phyloP scores from a whole-genome alignment of 2,329 filamentous ascomycete genomes.

The Fusarium sp. region DNA sequence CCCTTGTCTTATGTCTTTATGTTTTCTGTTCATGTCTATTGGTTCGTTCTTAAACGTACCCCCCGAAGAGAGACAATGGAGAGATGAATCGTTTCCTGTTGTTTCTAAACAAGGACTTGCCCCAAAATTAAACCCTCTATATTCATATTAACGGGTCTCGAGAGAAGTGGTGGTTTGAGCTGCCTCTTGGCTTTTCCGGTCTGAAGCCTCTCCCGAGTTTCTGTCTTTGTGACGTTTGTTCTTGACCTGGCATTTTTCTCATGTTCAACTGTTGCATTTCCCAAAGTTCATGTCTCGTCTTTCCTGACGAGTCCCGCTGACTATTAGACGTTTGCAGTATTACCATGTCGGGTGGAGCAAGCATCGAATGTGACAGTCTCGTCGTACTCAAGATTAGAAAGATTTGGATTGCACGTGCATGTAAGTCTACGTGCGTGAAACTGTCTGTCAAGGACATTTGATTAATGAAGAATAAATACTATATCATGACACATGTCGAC shows the following conservation, averaged over 20 bases:
- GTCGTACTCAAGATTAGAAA: conserved; percentile 17
- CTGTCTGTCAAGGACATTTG: conserved; percentile 36
- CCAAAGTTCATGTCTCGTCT: background rate
- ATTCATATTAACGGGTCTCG: conserved; percentile 27
- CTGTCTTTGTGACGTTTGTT: conserved; percentile 6
- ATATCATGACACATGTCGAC: conserved; percentile 47
- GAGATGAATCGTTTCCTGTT: conserved; percentile 22
- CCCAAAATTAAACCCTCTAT: conserved; percentile 20
- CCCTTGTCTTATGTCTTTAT: conserved; percentile 35
- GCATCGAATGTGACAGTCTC: conserved; percentile 13
- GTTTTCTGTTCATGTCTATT: conserved; percentile 37
- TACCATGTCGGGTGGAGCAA: background rate
- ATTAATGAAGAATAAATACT: conserved; percentile 48
- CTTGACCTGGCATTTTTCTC: background rate
- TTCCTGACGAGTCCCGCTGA: background rate
- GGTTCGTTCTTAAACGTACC: conserved; percentile 30
- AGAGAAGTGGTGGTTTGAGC: conserved; percentile 3
- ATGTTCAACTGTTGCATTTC: background rate
- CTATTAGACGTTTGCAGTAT: background rate
- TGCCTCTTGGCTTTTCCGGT: background rate
- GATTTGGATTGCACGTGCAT: conserved; percentile 25
- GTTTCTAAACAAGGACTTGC: conserved; percentile 19
- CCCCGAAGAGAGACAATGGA: conserved; percentile 26
- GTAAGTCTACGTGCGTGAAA: conserved; percentile 13
- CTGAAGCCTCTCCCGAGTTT: conserved; percentile 1